A percentile compares a stretch with the other conserved stretches of the same genome.
Evolutionary conservation across 257 asterid genomes (phyloP).

Genomic region (Euphrasia confusa): DNA sequence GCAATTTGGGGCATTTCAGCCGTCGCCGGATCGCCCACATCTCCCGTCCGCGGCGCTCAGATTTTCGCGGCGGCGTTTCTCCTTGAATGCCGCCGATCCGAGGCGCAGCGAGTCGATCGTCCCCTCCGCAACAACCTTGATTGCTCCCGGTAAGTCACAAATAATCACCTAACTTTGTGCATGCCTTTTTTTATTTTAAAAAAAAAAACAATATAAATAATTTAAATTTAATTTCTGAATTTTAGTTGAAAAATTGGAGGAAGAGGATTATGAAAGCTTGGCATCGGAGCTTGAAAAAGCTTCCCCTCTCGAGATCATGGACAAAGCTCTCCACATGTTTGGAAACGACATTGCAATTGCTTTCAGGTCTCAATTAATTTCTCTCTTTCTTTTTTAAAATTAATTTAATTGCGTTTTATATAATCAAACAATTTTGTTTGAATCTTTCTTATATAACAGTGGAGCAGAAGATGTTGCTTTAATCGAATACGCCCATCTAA

Average conservation of each 20-base stretch:
- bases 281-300: conserved; percentile 47
- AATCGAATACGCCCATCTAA: conserved; percentile 46
- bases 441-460: conserved; percentile 21
- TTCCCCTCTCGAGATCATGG: conserved; percentile 64
- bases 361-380: conserved; percentile 33
- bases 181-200: not conserved
- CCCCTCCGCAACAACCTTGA: conserved; percentile 35
- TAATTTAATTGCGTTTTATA: too few relatives aligned
- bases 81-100: conserved; percentile 36
- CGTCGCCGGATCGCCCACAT: conserved; percentile 41
- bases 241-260: conserved; percentile 30
- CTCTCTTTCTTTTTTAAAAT: too few relatives aligned
- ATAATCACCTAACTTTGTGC: not conserved
- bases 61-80: conserved; percentile 32
- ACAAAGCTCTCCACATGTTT: conserved; percentile 49
- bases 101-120: conserved; percentile 36
- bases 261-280: conserved; percentile 43
- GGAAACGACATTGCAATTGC: conserved; percentile 65
- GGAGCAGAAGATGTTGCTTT: conserved; percentile 58
- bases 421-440: too few relatives aligned
- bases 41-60: conserved; percentile 27
- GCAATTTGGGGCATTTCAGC: conserved; percentile 41
- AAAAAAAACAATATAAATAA: not conserved
- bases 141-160: conserved; percentile 29
- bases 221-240: not conserved